Conservation (phyloP, 306 rosid species). For the Lablab purpureus region DNA sequence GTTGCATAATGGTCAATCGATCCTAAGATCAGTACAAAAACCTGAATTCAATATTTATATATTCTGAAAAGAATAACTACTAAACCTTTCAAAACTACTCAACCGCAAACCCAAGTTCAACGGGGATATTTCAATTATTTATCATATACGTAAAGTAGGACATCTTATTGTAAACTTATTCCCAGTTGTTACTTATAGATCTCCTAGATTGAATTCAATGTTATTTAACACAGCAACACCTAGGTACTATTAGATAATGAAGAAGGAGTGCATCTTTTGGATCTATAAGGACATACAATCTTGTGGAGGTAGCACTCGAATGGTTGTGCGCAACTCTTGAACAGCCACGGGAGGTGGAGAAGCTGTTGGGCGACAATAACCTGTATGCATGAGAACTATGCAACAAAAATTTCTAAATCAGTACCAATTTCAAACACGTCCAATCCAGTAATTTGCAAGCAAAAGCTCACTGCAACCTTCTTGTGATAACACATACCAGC, state of each 20-base stretch:
- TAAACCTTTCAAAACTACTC: neutral
- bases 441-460: constrained; percentile 34
- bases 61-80: neutral
- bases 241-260: constrained; percentile 12
- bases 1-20: neutral
- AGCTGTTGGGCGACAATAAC: constrained; percentile 96
- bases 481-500: constrained; percentile 70
- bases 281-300: constrained; percentile 71
- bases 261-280: constrained; percentile 32
- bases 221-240: constrained; percentile 14
- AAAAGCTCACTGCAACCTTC: neutral
- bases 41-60: neutral
- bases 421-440: constrained; percentile 36
- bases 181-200: constrained; percentile 6
- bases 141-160: neutral
- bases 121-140: neutral
- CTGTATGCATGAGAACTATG: constrained; percentile 97
- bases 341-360: constrained; percentile 90
- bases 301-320: constrained; percentile 85
- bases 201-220: neutral
- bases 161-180: neutral
- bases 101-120: constrained; percentile 14
- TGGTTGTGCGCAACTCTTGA: constrained; percentile 82
- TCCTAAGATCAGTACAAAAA: neutral
- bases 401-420: constrained; percentile 50